These are phyloP conservation scores for Talaromyces ruber DNA, from an alignment of 495 filamentous ascomycete species.

Conservation along the genomic window DNA sequence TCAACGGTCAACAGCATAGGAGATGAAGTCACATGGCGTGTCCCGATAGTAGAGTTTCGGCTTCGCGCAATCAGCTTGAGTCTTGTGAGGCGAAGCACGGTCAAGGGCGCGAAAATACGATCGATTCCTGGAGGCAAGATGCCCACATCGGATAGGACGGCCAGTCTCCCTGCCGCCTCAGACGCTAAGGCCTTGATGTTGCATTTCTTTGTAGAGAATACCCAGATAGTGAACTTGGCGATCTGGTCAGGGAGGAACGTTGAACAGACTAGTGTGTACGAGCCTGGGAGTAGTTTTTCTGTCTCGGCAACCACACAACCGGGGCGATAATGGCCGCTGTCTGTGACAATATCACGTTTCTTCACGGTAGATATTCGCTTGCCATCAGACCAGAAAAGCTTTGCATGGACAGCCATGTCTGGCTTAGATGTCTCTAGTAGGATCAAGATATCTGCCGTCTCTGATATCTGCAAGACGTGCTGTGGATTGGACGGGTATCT, in stretches of 20 bases:
- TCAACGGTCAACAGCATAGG: slow-evolving; percentile 59
- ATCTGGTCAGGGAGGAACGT: slow-evolving; percentile 76
- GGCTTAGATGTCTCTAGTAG: slow-evolving; percentile 67
- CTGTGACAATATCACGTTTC: slow-evolving; percentile 66
- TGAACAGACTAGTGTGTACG: slow-evolving; percentile 79
- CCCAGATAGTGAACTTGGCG: slow-evolving; percentile 65
- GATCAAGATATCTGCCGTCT: slow-evolving; percentile 52
- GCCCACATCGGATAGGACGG: slow-evolving; percentile 39
- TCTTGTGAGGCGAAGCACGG: slow-evolving; percentile 45
- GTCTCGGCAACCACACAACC: slow-evolving; percentile 64
- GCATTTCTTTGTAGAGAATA: slow-evolving; percentile 51
- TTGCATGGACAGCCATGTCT: slow-evolving; percentile 68
- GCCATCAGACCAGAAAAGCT: slow-evolving; percentile 68
- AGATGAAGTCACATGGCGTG: slow-evolving; percentile 33
- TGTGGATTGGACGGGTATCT: slow-evolving; percentile 80
- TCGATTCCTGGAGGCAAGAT: slow-evolving; percentile 42
- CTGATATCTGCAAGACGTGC: slow-evolving; percentile 55
- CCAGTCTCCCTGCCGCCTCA: slow-evolving; percentile 62
- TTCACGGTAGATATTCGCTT: slow-evolving; percentile 58
- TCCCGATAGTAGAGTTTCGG: slow-evolving; percentile 25
- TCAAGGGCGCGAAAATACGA: slow-evolving; percentile 43
- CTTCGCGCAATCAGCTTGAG: slow-evolving; percentile 45
- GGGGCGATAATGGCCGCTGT: slow-evolving; percentile 76
- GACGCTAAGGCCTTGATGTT: slow-evolving; percentile 45
- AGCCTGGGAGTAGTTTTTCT: slow-evolving; percentile 48